Evolutionary conservation across 1,284 basidiomycete species (phyloP), one percentile per base, ranked within the genome.

Genomic region (Psilocybe mexicana): DNA sequence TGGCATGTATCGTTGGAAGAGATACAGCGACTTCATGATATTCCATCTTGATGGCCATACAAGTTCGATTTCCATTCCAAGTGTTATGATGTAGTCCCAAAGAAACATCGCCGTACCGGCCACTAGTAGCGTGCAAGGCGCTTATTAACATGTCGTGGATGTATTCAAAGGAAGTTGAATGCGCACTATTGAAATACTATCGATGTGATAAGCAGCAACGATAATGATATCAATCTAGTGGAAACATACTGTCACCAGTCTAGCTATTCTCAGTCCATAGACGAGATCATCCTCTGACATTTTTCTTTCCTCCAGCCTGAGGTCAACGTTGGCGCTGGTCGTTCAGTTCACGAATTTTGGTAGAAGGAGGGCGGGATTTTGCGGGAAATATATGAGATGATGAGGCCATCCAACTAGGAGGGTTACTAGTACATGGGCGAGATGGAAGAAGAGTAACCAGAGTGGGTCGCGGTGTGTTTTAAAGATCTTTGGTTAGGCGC

Each of bases 1-100:
- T 3, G 57, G 57, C 28, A 54, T 43, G 38, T 58, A 58, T 4
- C 52, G 35, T 33, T 58, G 57, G 45, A 58, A 30, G 12, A 58
- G 38, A 43, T 54, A 58, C 38, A 58, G 14, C 3, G 43, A 35
- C 28, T 58, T 54, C 46, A 58, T 54, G 24, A 42, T 11, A 5
- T 30, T 58, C 57, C 57, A 58, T 18, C 53, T 50, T n/a, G 52
- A 54, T 12, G 18, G 26, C 57, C 57, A 58, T 5, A 58, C 45
- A 14, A 49, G 33, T 3, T 58, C 57, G 14, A 58, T 44, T 30
- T 58, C 57, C 30, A 42, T 36, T 5, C 25, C 25, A 8, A 58
- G 28, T 4, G 57, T 58, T 10, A 58, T 14, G 18, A 50, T 12
- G 11, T 54, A 54, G 47, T 58, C 57, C 30, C 46, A 58, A 8